Evolutionary conservation across 805 yeast genomes (phyloP), one percentile per base, ranked within the genome.

Genomic region (Kluyveromyces siamensis): DNA sequence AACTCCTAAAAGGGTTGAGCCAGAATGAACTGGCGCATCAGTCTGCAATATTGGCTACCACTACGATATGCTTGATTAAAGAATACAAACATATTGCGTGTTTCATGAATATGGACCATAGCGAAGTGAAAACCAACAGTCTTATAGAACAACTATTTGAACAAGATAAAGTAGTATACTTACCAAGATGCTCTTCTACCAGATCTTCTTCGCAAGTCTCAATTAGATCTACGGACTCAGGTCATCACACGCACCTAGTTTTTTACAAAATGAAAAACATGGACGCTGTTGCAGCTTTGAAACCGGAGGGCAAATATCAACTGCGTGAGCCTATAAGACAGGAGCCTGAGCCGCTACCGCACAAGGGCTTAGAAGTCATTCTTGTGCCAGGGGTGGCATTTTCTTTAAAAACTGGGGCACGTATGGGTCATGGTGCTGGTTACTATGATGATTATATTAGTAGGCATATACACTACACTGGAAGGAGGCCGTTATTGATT

Each of bases 381-480:
- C 66, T 91, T 7, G 72, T 91, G 0, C 98, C 98, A 0, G 97
- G 95, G 0, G 83, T 91, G 1, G 96, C 87, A 1, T 90, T 87
- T 63, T 53, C 60, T 11, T 57, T 61, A 6, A 45, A 54, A 21
- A 52, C 54, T 6, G 68, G 80, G 19, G 63, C 70, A 11, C 63
- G 99, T 47, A 62, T 91, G 47, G 99, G 99, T 1, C 95, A 88
- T 62, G 99, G 99, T 1, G 91, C 83, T 6, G 99, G 97, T 0
- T 89, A 79, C 63, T 91, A 93, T 63, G 99, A 91, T 62, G 87
- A 83, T 56, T 85, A 72, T 57, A 73, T 85, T 40, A 68, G 72
- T 42, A 67, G 84, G 45, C 80, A 80, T 55, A 21, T 52, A 9
- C 49, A 54, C 27, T 48, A 53, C 21, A 52, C 57, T 37, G 54